Percentiles rank a stretch among this genome's conserved stretches.
These are phyloP conservation scores for Blastobotrys chiropterorum DNA, from an alignment of 805 yeast species.

Conservation along the genomic window DNA sequence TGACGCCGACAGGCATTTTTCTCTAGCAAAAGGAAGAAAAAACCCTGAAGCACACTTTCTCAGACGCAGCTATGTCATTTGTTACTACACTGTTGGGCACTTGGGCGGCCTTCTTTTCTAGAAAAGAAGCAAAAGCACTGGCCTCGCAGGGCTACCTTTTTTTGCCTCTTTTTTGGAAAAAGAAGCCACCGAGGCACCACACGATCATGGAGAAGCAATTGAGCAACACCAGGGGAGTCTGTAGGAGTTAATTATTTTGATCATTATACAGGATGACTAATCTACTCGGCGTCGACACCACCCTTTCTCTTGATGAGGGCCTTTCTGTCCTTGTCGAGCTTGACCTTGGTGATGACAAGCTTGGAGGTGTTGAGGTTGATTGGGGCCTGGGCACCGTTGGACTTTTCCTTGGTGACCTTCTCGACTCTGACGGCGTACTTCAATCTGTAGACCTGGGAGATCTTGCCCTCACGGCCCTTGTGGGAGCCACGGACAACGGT, in stretches of 20 bases:
- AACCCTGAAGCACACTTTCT: too few relatives aligned
- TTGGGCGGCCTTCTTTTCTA: too few relatives aligned
- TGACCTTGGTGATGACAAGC: conserved; percentile 97
- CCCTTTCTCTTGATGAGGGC: conserved; percentile 96
- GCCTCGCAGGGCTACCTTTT: too few relatives aligned
- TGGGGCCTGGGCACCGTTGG: conserved; percentile 96
- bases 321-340: conserved; percentile 98
- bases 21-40: too few relatives aligned
- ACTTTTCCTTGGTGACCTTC: conserved; percentile 95
- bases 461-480: conserved; percentile 99
- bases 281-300: conserved; percentile 84
- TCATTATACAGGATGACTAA: conserved; percentile 12
- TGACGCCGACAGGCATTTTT: too few relatives aligned
- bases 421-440: conserved; percentile 94
- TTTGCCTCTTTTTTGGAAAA: too few relatives aligned
- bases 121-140: too few relatives aligned
- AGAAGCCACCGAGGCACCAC: too few relatives aligned
- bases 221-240: too few relatives aligned
- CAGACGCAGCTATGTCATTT: too few relatives aligned
- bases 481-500: conserved; percentile 96
- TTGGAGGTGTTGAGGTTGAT: conserved; percentile 97
- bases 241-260: not conserved
- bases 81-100: too few relatives aligned
- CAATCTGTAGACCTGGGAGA: conserved; percentile 97
- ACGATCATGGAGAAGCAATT: too few relatives aligned